Evolutionary conservation across 345 rosid species (phyloP).

Genomic region (Gossypium sturtianum): DNA sequence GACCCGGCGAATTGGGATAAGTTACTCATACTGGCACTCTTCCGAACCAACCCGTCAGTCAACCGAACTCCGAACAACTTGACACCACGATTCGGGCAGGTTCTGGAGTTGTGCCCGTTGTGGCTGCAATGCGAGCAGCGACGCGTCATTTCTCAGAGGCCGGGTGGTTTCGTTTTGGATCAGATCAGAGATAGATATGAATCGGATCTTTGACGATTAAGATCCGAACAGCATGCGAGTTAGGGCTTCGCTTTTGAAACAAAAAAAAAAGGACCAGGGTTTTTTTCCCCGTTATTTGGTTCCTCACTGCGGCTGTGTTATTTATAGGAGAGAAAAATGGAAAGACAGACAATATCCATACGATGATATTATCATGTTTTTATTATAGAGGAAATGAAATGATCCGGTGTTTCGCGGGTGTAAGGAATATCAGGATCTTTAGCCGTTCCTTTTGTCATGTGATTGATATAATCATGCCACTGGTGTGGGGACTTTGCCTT

Average conservation of each 20-base stretch:
- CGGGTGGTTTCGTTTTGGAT: slow-evolving; percentile 10
- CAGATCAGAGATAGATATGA: not conserved
- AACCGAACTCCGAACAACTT: slow-evolving; percentile 91
- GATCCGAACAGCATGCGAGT: slow-evolving; percentile 14
- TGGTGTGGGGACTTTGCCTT: slow-evolving; percentile 1
- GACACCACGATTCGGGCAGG: slow-evolving; percentile 94
- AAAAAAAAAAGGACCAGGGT: not conserved
- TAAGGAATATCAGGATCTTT: not conserved
- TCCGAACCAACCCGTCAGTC: slow-evolving; percentile 92
- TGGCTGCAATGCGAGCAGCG: slow-evolving; percentile 99
- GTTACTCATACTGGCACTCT: slow-evolving; percentile 97
- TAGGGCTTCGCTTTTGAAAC: not conserved
- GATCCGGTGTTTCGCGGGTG: slow-evolving; percentile 18
- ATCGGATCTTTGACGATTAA: slow-evolving; percentile 15
- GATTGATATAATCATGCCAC: not conserved
- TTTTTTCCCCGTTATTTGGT: not conserved
- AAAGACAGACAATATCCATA: slow-evolving; percentile 11
- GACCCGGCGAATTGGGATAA: slow-evolving; percentile 65
- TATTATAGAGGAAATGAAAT: not conserved
- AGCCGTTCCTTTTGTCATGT: slow-evolving; percentile 11
- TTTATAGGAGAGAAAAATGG: not conserved
- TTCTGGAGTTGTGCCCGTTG: slow-evolving; percentile 98
- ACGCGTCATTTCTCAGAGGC: slow-evolving; percentile 56
- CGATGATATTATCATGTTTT: slow-evolving; percentile 15
- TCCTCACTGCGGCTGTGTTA: slow-evolving; percentile 5